These are phyloP conservation scores for Hyaloscypha bicolor DNA, from an alignment of 495 filamentous ascomycete genomes.

Conservation along the genomic window DNA sequence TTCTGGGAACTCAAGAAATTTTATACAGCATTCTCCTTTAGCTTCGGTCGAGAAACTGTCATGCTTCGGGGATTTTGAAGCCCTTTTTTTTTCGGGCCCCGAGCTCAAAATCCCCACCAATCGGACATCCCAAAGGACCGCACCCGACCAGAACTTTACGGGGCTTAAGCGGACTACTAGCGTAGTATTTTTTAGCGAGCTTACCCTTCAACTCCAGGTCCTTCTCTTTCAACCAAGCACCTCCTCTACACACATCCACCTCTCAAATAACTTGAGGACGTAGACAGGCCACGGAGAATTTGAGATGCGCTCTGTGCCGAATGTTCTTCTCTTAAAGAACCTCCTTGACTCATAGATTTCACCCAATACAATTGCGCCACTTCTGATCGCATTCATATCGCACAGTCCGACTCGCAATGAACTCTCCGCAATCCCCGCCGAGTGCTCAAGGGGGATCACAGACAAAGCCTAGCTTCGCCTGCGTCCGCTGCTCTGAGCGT, in stretches of 20 bases:
- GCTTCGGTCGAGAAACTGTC: neutral
- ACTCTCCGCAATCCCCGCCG: neutral
- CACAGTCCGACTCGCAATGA: neutral
- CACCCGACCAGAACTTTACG: too few relatives aligned
- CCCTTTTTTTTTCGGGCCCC: neutral
- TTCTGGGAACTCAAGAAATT: too few relatives aligned
- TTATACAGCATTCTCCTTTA: neutral
- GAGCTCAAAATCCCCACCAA: slow-evolving; percentile 10
- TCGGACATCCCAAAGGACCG: neutral
- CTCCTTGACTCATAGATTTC: too few relatives aligned
- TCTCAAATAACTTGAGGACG: too few relatives aligned
- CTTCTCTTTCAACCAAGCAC: too few relatives aligned
- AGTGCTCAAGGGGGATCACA: too few relatives aligned
- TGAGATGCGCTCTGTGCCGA: too few relatives aligned
- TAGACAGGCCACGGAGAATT: too few relatives aligned
- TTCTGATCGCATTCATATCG: neutral
- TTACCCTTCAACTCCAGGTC: neutral
- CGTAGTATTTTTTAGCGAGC: neutral
- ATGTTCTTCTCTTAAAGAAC: too few relatives aligned
- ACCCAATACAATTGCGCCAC: too few relatives aligned
- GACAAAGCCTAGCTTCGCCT: slow-evolving; percentile 43
- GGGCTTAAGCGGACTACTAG: too few relatives aligned
- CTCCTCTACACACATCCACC: too few relatives aligned
- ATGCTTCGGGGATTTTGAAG: neutral
- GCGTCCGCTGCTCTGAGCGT: slow-evolving; percentile 73